Evolutionary conservation across 2,329 filamentous ascomycete species (phyloP).

Genomic region (Neophaeococcomyces mojaviensis): DNA sequence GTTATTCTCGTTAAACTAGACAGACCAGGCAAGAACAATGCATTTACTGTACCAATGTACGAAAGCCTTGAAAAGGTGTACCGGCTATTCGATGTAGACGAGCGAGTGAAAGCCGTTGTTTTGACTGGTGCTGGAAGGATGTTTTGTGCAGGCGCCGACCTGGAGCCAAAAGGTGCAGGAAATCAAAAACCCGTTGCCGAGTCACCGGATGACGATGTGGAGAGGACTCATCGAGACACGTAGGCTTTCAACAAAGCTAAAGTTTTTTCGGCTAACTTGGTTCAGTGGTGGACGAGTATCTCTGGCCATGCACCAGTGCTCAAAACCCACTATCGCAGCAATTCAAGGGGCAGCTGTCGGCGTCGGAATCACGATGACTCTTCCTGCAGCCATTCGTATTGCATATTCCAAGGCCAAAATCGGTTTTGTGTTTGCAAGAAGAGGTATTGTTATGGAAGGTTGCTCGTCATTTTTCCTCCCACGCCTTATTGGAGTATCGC

Average conservation of each 20-base stretch:
- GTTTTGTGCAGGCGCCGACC: slow-evolving; percentile 55
- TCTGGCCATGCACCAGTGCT: slow-evolving; percentile 50
- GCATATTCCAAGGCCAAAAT: slow-evolving; percentile 53
- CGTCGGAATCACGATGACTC: slow-evolving; percentile 55
- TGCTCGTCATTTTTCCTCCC: slow-evolving; percentile 63
- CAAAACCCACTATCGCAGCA: slow-evolving; percentile 53
- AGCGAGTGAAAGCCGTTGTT: slow-evolving; percentile 49
- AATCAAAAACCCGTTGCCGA: slow-evolving; percentile 20
- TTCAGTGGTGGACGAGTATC: slow-evolving; percentile 45
- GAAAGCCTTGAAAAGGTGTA: slow-evolving; percentile 53
- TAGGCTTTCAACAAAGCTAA: slow-evolving; percentile 7
- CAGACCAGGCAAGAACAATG: slow-evolving; percentile 60
- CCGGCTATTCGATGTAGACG: slow-evolving; percentile 44
- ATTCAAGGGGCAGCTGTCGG: slow-evolving; percentile 56
- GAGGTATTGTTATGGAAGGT: slow-evolving; percentile 63
- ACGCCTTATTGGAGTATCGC: slow-evolving; percentile 55
- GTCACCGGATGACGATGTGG: slow-evolving; percentile 14
- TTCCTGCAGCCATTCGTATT: slow-evolving; percentile 47
- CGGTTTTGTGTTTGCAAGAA: slow-evolving; percentile 62
- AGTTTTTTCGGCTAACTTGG: background rate
- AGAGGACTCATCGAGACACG: slow-evolving; percentile 20
- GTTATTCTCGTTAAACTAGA: slow-evolving; percentile 58
- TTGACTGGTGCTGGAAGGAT: slow-evolving; percentile 47
- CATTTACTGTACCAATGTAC: slow-evolving; percentile 60
- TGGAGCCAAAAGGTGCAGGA: slow-evolving; percentile 42